Conservation (phyloP, 768 basidiomycete species). For the Termitomyces titanicus region DNA sequence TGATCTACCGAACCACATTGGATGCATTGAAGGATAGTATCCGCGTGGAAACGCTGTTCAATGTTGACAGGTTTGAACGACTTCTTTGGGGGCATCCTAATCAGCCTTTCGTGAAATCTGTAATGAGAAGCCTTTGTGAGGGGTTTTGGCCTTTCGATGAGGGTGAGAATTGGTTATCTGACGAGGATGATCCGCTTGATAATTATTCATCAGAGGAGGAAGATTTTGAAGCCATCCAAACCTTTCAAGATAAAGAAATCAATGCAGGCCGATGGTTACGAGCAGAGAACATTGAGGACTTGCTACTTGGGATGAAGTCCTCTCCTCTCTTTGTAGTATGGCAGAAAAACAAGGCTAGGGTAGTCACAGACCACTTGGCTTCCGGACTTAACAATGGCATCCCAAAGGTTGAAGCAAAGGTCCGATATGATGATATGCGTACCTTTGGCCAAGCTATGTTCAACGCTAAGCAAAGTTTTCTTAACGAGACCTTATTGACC, state of each 20-base stretch:
- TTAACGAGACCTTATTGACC: slow-evolving; percentile 17
- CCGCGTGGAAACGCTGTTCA: slow-evolving; percentile 24
- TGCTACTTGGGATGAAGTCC: slow-evolving; percentile 24
- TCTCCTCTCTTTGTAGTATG: slow-evolving; percentile 24
- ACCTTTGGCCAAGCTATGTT: slow-evolving; percentile 3
- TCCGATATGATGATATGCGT: slow-evolving; percentile 10
- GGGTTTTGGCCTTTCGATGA: slow-evolving; percentile 26
- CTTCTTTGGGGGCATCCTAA: slow-evolving; percentile 26
- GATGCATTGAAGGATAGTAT: slow-evolving; percentile 1
- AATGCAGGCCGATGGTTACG: slow-evolving; percentile 15
- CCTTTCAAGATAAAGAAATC: slow-evolving; percentile 14
- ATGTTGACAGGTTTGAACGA: slow-evolving; percentile 19
- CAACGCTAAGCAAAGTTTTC: slow-evolving; percentile 13
- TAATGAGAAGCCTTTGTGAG: slow-evolving; percentile 17
- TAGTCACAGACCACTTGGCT: slow-evolving; percentile 24
- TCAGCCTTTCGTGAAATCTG: slow-evolving; percentile 24
- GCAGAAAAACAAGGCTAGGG: slow-evolving; percentile 22
- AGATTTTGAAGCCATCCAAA: too few species aligned
- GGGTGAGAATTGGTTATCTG: slow-evolving; percentile 18
- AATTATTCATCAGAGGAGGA: slow-evolving; percentile 12
- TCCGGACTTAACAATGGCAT: slow-evolving; percentile 14
- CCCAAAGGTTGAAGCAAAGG: slow-evolving; percentile 3
- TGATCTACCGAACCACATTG: not conserved
- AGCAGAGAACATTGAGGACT: slow-evolving; percentile 5
- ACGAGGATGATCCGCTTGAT: not conserved